Evolutionary conservation across 148 eudicot species (phyloP), one percentile per base, ranked within the genome.

Genomic region (Vaccinium darrowii): DNA sequence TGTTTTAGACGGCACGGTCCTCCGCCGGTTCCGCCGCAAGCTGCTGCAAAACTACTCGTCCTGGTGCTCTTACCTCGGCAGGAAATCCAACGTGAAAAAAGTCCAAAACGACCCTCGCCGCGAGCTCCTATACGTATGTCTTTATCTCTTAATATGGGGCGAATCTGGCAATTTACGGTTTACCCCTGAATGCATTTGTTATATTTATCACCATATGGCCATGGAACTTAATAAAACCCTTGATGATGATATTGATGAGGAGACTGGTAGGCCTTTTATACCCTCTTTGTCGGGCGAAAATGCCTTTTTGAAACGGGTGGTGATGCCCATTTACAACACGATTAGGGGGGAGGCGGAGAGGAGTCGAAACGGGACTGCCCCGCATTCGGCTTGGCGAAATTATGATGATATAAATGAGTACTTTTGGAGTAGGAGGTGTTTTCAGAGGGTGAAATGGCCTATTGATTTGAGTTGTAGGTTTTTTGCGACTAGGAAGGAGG

Each of bases 371-470:
- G 99, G 98, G 85, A 91, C 90, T 51, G 92, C 90, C 80, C 99
- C 98, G 0, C 99, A 96, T 84, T 91, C 97, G 7, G 99, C 99
- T 33, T 96, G 99, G 99, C 79, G 99, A 39, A 96, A 96, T 58
- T 96, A 96, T 87, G 99, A 96, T 86, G 99, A 96, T 88, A 87
- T 96, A 65, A 96, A 96, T 65, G 99, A 96, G 91, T 96, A 81
- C 79, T 96, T 96, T 86, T 96, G 98, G 99, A 92, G 94, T 85
- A 91, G 91, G 87, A 91, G 83, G 86, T 96, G 99, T 82, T 92
- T 96, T 57, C 84, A 77, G 89, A 89, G 89, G 14, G 81, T 96
- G 21, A 91, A 92, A 33, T 96, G 99, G 99, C 99, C 99, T 4
- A 74, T 94, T 88, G 91, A 94, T 85, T 67, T 89, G 89, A 86